A percentile compares a stretch with the other conserved stretches of the same genome.
phyloP scores from a whole-genome alignment of 2,329 filamentous ascomycete species.

The Bretziella fagacearum region DNA sequence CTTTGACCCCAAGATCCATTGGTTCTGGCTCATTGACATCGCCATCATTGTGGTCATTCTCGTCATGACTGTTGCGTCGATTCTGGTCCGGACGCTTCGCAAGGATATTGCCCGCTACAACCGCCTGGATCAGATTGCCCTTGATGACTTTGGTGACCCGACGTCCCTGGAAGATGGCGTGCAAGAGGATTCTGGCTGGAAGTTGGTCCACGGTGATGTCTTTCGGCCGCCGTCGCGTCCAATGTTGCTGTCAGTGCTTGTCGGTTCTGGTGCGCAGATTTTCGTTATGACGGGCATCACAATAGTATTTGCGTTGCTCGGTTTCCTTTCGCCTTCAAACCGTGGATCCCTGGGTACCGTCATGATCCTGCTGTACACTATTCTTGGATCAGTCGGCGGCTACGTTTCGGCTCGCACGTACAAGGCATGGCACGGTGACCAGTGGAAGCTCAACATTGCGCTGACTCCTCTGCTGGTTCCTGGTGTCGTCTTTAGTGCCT shows the following conservation, averaged over 20 bases:
- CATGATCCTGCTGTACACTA: constrained; percentile 80
- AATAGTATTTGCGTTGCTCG: constrained; percentile 80
- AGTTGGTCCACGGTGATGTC: constrained; percentile 91
- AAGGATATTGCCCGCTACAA: constrained; percentile 98
- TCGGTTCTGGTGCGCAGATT: constrained; percentile 87
- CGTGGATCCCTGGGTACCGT: constrained; percentile 86
- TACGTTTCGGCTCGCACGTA: constrained; percentile 84
- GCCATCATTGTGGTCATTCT: constrained; percentile 88
- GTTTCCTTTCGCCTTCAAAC: constrained; percentile 90
- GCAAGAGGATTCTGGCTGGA: constrained; percentile 97
- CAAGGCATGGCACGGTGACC: constrained; percentile 81
- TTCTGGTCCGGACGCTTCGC: constrained; percentile 69
- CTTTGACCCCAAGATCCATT: constrained; percentile 94
- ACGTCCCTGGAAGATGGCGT: constrained; percentile 73
- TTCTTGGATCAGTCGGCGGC: constrained; percentile 83
- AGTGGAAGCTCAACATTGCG: constrained; percentile 86
- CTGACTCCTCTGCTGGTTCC: constrained; percentile 77
- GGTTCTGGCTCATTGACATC: constrained; percentile 95
- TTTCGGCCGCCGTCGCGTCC: constrained; percentile 77
- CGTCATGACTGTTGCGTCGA: constrained; percentile 80
- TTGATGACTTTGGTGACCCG: constrained; percentile 74
- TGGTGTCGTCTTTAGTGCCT: constrained; percentile 65
- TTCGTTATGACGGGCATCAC: constrained; percentile 97
- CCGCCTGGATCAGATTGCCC: constrained; percentile 72
- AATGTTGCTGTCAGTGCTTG: constrained; percentile 67